Evolutionary conservation across 345 rosid genomes (phyloP), one percentile per base, ranked within the genome.

Genomic region (Aquilaria sinensis): DNA sequence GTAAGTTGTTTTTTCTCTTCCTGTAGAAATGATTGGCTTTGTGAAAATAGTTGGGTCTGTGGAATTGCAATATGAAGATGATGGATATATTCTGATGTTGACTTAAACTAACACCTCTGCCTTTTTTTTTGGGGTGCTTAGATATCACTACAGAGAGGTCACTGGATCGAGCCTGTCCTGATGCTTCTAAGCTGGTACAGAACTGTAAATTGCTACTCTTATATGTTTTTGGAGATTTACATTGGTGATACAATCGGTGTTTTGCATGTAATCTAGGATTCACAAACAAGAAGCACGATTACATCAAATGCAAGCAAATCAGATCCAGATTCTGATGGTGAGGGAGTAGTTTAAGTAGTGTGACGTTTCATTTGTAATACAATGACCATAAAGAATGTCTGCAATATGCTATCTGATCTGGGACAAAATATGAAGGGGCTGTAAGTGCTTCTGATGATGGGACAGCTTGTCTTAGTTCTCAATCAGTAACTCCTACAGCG

Each of bases 271-370:
- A 43, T 70, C 60, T 69, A 82, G 84, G 80, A 70, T 60, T 75
- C 56, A 71, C 82, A 65, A 74, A 70, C 76, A 60, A 84, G 76
- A 68, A 72, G 72, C 70, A 69, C 63, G 2, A 73, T 76, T 53
- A 57, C 67, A 33, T 67, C 81, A 45, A 85, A 74, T 51, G 68
- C 63, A 58, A 79, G 79, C 74, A 80, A 75, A 78, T 85, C 87
- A 53, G 87, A 85, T 77, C 81, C 72, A 34, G 84, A 80, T 67
- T 83, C 85, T 53, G 89, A 82, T 77, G 96, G 96, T 92, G 76
- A 85, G 92, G 56, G 56, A 67, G 29, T 64, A 46, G 64, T 72
- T 58, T 62, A 6, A 67, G 70, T 31, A 23, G 23, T 60, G 47
- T 46, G 10, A 11, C 59, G 37, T 64, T 51, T 70, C 63, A 61